Evolutionary conservation across 2,329 filamentous ascomycete genomes (phyloP), one percentile per base, ranked within the genome.

Genomic region (Fusarium guadeloupense): DNA sequence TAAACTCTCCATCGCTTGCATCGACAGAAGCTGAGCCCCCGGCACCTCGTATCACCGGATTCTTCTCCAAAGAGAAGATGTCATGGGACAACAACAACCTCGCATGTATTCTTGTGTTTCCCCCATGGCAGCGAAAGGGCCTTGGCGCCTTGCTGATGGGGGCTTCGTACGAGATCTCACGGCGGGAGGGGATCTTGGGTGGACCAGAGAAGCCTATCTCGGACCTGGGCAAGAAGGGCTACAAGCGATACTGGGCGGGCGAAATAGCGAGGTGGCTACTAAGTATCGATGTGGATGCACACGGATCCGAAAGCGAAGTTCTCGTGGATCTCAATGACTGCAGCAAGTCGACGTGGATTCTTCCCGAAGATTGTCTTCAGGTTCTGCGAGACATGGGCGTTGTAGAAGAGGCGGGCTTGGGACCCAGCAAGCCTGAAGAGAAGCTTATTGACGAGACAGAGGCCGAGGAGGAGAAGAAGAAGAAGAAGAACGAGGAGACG

Each of bases 41-140:
- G 14, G 55, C 64, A 2, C 74, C 74, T 10, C 75, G 76, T 47
- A 88, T 97, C 25, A 86, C 94, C 1, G 95, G 95, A n/a, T 98
- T 98, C 83, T 99, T 98, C 80, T 96, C 91, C 62, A 98, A 99
- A 74, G 95, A 99, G 76, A 98, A 98, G 75, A 90, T 97, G 82
- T 97, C 92, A 4, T 99, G 95, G 94, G 95, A 99, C 71, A 93
- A 94, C 71, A 98, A 99, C 76, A 99, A 98, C 66, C 83, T 99
- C 6, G 95, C 95, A 1, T 99, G 95, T 73, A 99, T 99, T 67
- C 82, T 98, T 7, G 85, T 98, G 14, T 98, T 98, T 71, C 95
- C 95, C 2, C 95, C 95, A 0, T 98, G 94, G 87, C 94, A 98
- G 76, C 89, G 90, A 62, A 93, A 92, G 64, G 93, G 94, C 2